These are phyloP conservation scores for Excoecaria cochinchinensis DNA, from an alignment of 345 rosid genomes.

Conservation along the genomic window DNA sequence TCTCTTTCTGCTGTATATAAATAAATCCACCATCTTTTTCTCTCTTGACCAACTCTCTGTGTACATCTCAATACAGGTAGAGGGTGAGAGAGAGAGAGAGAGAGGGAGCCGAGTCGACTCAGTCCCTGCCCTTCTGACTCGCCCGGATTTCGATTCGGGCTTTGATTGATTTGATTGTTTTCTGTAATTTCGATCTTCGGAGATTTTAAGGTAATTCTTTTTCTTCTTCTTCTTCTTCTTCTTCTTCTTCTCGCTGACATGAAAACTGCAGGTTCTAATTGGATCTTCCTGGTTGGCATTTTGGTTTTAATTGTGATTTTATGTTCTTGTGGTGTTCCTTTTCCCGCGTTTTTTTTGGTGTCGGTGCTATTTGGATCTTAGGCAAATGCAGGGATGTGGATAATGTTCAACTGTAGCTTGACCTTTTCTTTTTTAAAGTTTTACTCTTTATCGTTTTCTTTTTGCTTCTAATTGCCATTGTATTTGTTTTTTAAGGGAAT, in stretches of 20 bases:
- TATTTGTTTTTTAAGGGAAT: neutral
- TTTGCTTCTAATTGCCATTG: neutral
- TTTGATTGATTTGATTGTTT: neutral
- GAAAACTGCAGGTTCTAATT: neutral
- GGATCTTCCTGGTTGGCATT: neutral
- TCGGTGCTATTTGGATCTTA: constrained; percentile 1
- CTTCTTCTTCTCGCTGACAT: neutral
- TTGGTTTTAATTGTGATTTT: neutral
- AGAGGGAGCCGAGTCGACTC: constrained; percentile 23
- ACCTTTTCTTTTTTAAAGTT: neutral
- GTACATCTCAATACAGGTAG: neutral
- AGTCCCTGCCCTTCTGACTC: constrained; percentile 17
- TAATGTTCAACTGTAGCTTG: neutral
- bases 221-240: neutral
- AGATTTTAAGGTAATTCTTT: constrained; percentile 21
- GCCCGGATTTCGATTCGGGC: constrained; percentile 13
- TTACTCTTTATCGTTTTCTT: neutral
- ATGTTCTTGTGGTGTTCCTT: neutral
- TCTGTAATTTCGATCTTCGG: neutral
- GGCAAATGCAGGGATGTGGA: constrained; percentile 8
- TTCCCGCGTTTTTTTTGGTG: neutral
- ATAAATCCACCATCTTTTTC: constrained; percentile 3
- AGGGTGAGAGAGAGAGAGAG: constrained; percentile 4
- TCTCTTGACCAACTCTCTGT: constrained; percentile 8
- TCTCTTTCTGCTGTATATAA: neutral